Base-by-base conservation (phyloP, 192 early-diverging fungal genomes). In the Podila epicladia region DNA sequence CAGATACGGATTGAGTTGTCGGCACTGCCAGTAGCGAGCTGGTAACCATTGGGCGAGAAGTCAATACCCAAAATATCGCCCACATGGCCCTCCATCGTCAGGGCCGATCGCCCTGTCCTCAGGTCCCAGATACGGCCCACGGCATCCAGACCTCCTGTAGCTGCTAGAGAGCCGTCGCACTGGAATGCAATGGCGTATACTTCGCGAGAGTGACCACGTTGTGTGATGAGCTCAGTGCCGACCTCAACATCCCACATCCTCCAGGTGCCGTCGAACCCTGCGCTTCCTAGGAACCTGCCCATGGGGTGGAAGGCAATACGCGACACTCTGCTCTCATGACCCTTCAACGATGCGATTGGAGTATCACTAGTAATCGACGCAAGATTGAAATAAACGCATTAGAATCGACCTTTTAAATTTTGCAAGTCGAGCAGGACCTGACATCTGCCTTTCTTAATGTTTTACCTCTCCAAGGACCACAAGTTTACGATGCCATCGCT, bases 111-210 rank as follows among this genome's bases (percentile, higher is more conserved):
- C 3, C 98, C 98, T 8, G 95, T 94, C 61, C 98, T 89, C 64
- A 97, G 78, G 85, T 99, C 98, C 98, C 98, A 99, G 1, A 99
- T 91, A 37, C 95, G 88, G 11, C 95, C 97, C 60, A 96, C 86
- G n/a, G 93, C 89, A 82, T 99, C 98, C n/a, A 93, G 78, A 4
- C 98, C 98, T 65, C 89, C 97, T 12, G 95, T 95, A 4, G 95
- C 98, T 13, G 92, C 91, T 32, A 99, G 82, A 11, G 95, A 89
- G 9, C 97, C 97, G 76, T 99, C 98, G 59, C 87, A 75, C 74
- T 99, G 98, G 72, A 99, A 97, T 17, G 89, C 89, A 66, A 99
- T 88, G 2, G 93, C 91, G 87, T 96, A 98, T 2, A 99, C 93
- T 84, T 98, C 97, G 29, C 91, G 88, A 19, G 96, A 93, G 82